These are phyloP conservation scores for Echria macrotheca DNA, from an alignment of 495 filamentous ascomycete genomes.

Conservation along the genomic window DNA sequence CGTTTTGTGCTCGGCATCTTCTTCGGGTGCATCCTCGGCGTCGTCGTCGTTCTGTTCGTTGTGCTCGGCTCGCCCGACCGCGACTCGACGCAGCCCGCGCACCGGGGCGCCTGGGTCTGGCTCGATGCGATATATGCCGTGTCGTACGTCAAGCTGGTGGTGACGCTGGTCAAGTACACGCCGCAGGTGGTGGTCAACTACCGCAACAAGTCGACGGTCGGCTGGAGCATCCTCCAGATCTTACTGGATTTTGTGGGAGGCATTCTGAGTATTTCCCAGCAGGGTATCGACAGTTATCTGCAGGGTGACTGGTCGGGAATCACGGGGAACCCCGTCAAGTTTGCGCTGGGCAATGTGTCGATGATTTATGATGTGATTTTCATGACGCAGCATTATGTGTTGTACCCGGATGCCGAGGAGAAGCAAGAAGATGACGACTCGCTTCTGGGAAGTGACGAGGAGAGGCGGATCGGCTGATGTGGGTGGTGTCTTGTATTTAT, in stretches of 20 bases:
- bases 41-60: slow-evolving; percentile 51
- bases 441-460: slow-evolving; percentile 31
- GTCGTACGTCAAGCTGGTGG: slow-evolving; percentile 80
- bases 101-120: slow-evolving; percentile 38
- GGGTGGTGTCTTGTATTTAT: no score
- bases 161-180: slow-evolving; percentile 86
- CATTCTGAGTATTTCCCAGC: slow-evolving; percentile 73
- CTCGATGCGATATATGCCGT: slow-evolving; percentile 62
- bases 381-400: slow-evolving; percentile 77
- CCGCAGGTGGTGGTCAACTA: slow-evolving; percentile 84
- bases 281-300: slow-evolving; percentile 76
- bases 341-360: slow-evolving; percentile 74
- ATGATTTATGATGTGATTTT: slow-evolving; percentile 86
- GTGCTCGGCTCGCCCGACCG: slow-evolving; percentile 52
- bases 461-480: slow-evolving; percentile 8
- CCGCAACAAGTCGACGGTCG: slow-evolving; percentile 70
- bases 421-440: slow-evolving; percentile 32
- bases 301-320: slow-evolving; percentile 85
- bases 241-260: slow-evolving; percentile 81
- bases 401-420: slow-evolving; percentile 49
- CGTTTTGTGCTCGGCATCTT: slow-evolving; percentile 61
- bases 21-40: slow-evolving; percentile 56
- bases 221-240: slow-evolving; percentile 83
- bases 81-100: slow-evolving; percentile 23
- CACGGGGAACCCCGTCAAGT: slow-evolving; percentile 86